Evolutionary conservation across 768 basidiomycete species (phyloP), one percentile per base, ranked within the genome.

Genomic region (Russula emetica): DNA sequence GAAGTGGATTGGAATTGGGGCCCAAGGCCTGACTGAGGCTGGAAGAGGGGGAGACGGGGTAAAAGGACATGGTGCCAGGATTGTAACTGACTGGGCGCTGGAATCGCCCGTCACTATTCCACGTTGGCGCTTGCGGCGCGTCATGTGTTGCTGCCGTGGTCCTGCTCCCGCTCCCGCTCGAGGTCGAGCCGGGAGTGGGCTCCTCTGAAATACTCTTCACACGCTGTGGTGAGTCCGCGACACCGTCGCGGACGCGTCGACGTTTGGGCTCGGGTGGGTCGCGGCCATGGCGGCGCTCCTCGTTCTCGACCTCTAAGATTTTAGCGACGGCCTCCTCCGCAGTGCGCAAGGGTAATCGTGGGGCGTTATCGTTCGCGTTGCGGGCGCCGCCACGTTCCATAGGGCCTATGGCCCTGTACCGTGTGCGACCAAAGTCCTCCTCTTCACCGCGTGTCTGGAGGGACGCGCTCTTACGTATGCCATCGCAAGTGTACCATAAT

Each of bases 401-500:
- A n/a, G 68, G 66, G 9, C 68, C 68, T 0, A 67, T 66, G 13
- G 68, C 61, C n/a, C 66, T 62, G 26, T 69, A 64, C 14, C 68
- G 62, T 24, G 58, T 56, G 56, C 68, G 68, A 32, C 68, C 68
- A 38, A 69, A 67, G 57, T 69, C 68, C 47, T 69, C 68, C 60
- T 69, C 68, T 49, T 69, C 68, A 20, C 68, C 68, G 38, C 68
- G 62, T 49, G 60, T 69, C 57, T 69, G 68, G 10, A 69, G 62
- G 22, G 68, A 69, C 42, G 68, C 68, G 52, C 62, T 67, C 56
- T 69, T 69, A 56, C 68, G 68, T 60, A 69, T 69, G 60, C 68
- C 68, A 22, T 69, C 68, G 59, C 68, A 69, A 2, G 68, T 69
- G 18, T 69, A 69, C 68, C 68, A 69, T 10, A 69, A 55, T 24